Percentiles rank a stretch among this genome's conserved stretches.
Conservation (phyloP, 495 filamentous ascomycete species). For the Hypoxylon rickii region DNA sequence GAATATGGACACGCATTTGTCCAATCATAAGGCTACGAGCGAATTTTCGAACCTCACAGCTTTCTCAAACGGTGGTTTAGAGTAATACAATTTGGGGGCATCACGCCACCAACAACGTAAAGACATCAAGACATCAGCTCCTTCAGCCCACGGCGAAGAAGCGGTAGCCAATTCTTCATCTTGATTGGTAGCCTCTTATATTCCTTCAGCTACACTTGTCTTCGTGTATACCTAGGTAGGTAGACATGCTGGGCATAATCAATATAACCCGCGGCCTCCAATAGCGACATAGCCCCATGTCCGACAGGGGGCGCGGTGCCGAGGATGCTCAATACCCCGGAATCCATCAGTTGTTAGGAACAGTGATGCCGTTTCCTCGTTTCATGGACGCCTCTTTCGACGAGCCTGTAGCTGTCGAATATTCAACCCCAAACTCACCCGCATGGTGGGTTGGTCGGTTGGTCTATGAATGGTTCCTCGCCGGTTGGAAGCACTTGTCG, state of each 20-base stretch:
- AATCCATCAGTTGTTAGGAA: too few relatives aligned
- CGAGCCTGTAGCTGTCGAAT: too few relatives aligned
- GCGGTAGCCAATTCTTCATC: slow-evolving; percentile 14
- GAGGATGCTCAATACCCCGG: slow-evolving; percentile 4
- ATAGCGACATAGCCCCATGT: slow-evolving; percentile 18
- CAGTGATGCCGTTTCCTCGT: too few relatives aligned
- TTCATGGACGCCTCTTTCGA: too few relatives aligned
- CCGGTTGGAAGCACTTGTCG: not conserved
- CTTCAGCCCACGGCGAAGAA: slow-evolving; percentile 27
- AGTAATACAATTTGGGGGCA: slow-evolving; percentile 24
- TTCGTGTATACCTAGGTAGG: slow-evolving; percentile 16
- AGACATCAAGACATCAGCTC: slow-evolving; percentile 27
- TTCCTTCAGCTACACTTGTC: slow-evolving; percentile 29
- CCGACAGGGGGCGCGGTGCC: slow-evolving; percentile 12
- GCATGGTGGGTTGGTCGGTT: too few relatives aligned
- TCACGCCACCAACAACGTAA: slow-evolving; percentile 14
- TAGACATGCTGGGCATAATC: slow-evolving; percentile 12
- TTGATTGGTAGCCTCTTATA: slow-evolving; percentile 26
- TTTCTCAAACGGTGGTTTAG: slow-evolving; percentile 12
- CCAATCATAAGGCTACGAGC: slow-evolving; percentile 4
- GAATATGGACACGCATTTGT: not conserved
- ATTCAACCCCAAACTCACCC: too few relatives aligned
- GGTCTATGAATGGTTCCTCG: not conserved
- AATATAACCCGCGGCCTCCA: slow-evolving; percentile 5
- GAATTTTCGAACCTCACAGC: slow-evolving; percentile 14